These are phyloP conservation scores for Boletus fagicola DNA, from an alignment of 768 basidiomycete species.

Conservation along the genomic window DNA sequence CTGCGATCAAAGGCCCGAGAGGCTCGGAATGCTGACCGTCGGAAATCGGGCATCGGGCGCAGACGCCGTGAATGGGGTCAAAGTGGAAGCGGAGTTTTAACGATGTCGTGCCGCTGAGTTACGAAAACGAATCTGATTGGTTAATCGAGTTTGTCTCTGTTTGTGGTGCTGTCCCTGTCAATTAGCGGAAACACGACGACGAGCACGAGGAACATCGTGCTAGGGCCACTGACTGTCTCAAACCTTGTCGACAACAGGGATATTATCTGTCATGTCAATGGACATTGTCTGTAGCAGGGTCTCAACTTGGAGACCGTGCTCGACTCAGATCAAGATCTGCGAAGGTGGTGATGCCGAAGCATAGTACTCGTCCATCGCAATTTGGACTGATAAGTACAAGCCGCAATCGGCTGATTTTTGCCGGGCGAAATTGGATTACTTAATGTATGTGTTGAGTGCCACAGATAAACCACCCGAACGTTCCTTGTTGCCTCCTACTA, in stretches of 20 bases:
- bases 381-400: neutral
- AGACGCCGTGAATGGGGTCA: no score
- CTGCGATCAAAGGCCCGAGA: neutral
- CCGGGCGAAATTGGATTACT: slow-evolving; percentile 13
- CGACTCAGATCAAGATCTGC: neutral
- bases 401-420: neutral
- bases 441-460: slow-evolving; percentile 5
- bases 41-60: neutral
- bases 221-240: neutral
- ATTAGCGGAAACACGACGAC: neutral
- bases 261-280: neutral
- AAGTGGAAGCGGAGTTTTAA: slow-evolving; percentile 1
- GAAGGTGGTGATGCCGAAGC: neutral
- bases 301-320: neutral
- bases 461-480: slow-evolving; percentile 15
- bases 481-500: neutral
- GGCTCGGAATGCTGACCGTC: neutral
- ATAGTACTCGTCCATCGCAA: slow-evolving; percentile 16
- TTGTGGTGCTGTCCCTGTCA: neutral
- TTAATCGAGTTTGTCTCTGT: neutral
- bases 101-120: neutral
- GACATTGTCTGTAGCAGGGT: neutral
- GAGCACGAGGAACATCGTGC: neutral
- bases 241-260: neutral
- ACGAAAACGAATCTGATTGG: neutral